phyloP scores from a whole-genome alignment of 1,284 basidiomycete species.

The Trichosporon coremiiforme region DNA sequence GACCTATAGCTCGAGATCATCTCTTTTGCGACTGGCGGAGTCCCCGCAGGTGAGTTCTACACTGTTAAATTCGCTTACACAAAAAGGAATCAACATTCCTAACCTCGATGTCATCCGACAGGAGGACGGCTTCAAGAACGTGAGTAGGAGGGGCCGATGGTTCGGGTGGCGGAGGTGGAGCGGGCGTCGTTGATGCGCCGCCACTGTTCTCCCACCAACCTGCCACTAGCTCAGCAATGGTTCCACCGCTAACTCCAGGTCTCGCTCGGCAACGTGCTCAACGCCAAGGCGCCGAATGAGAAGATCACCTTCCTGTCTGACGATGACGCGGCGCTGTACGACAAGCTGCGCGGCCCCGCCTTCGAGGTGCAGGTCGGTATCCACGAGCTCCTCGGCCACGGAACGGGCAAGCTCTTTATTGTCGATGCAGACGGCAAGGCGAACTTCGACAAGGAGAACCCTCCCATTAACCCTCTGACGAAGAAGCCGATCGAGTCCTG shows the following conservation, averaged over 20 bases:
- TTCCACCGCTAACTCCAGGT: not conserved
- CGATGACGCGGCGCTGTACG: slow-evolving; percentile 26
- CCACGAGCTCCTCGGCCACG: slow-evolving; percentile 35
- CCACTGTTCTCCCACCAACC: too few species aligned
- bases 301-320: slow-evolving; percentile 32
- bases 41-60: slow-evolving; percentile 25
- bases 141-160: not conserved
- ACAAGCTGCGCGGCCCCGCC: slow-evolving; percentile 29
- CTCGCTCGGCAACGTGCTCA: slow-evolving; percentile 32
- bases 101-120: slow-evolving; percentile 22
- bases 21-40: slow-evolving; percentile 31
- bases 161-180: too few species aligned
- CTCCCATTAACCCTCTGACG: slow-evolving; percentile 29
- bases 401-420: slow-evolving; percentile 31
- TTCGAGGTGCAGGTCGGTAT: slow-evolving; percentile 36
- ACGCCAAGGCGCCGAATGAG: slow-evolving; percentile 33
- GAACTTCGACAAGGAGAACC: slow-evolving; percentile 30
- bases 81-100: slow-evolving; percentile 25
- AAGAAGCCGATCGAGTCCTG: slow-evolving; percentile 30
- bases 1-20: slow-evolving; percentile 35
- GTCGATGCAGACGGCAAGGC: slow-evolving; percentile 27
- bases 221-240: not conserved
- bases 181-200: too few species aligned
- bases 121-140: slow-evolving; percentile 33
- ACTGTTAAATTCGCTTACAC: not conserved